phyloP scores from a whole-genome alignment of 371 early-diverging fungal species.

The Lichtheimia ornata region DNA sequence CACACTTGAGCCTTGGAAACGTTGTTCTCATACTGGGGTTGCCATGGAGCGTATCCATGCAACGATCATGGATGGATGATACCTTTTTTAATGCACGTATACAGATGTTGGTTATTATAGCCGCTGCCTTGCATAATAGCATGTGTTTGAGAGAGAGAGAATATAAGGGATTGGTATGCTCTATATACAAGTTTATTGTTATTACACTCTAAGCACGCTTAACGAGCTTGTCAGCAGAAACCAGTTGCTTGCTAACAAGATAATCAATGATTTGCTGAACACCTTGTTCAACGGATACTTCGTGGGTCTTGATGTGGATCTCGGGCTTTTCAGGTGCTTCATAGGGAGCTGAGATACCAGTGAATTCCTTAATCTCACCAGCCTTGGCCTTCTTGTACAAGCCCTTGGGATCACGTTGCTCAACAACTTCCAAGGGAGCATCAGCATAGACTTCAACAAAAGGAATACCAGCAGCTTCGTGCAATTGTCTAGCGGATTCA shows the following conservation, averaged over 20 bases:
- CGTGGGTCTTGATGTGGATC: constrained; percentile 80
- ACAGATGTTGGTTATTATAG: too few species aligned
- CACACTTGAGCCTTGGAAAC: too few species aligned
- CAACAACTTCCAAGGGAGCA: constrained; percentile 85
- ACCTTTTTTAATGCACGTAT: too few species aligned
- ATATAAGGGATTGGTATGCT: too few species aligned
- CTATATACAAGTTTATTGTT: background rate
- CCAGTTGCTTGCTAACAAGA: constrained; percentile 31
- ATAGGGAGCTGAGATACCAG: constrained; percentile 92
- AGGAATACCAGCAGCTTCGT: constrained; percentile 73
- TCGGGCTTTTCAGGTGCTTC: constrained; percentile 86
- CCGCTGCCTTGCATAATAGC: too few species aligned
- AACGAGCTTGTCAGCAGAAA: constrained; percentile 26
- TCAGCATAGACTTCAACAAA: constrained; percentile 88
- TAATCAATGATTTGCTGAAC: constrained; percentile 51
- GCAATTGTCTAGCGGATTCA: constrained; percentile 77
- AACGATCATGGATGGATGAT: too few species aligned
- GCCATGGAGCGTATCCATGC: too few species aligned
- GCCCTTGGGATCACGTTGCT: constrained; percentile 93
- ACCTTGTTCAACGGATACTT: constrained; percentile 70
- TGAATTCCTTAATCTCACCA: constrained; percentile 93
- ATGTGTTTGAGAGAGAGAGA: too few species aligned
- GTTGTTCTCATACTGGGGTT: too few species aligned
- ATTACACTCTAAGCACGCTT: constrained; percentile 4
- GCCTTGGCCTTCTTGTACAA: constrained; percentile 94